A percentile compares a stretch with the other conserved stretches of the same genome.
Conservation (phyloP, 495 filamentous ascomycete genomes). For the Oleoguttula mirabilis region DNA sequence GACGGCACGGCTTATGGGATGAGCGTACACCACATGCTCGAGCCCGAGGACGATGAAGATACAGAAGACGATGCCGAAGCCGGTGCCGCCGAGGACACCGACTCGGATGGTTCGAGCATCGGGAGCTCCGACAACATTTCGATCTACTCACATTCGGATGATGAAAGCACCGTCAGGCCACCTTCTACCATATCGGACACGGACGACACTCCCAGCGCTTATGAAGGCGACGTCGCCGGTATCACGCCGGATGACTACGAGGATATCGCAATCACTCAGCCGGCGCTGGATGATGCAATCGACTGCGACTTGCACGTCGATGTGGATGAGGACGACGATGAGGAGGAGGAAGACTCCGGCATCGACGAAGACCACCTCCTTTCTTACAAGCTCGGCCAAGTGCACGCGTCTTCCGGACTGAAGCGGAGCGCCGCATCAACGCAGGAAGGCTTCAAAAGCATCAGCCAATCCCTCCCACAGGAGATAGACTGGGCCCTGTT, state of each 20-base stretch:
- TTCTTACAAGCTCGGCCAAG: constrained; percentile 63
- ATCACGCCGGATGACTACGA: constrained; percentile 23
- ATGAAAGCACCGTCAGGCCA: constrained; percentile 20
- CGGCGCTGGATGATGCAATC: constrained; percentile 34
- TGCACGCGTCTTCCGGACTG: constrained; percentile 83
- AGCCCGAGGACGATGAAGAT: constrained; percentile 59
- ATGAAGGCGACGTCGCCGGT: constrained; percentile 20
- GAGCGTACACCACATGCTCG: constrained; percentile 93
- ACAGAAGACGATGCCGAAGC: constrained; percentile 19
- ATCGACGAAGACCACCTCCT: constrained; percentile 62
- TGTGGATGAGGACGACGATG: constrained; percentile 62
- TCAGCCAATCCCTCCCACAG: constrained; percentile 49
- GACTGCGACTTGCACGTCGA: constrained; percentile 74
- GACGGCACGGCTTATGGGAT: constrained; percentile 78
- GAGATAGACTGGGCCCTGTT: constrained; percentile 96
- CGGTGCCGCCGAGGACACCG: constrained; percentile 21
- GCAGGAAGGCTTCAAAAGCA: constrained; percentile 16
- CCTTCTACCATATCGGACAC: constrained; percentile 10
- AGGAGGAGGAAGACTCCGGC: constrained; percentile 46
- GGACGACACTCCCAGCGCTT: constrained; percentile 3
- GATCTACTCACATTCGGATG: constrained; percentile 10
- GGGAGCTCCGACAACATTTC: constrained; percentile 13
- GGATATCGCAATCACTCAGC: constrained; percentile 40
- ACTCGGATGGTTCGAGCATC: constrained; percentile 17
- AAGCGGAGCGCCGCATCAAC: constrained; percentile 49